These are phyloP conservation scores for Physcia stellaris DNA, from an alignment of 495 filamentous ascomycete genomes.

Conservation along the genomic window DNA sequence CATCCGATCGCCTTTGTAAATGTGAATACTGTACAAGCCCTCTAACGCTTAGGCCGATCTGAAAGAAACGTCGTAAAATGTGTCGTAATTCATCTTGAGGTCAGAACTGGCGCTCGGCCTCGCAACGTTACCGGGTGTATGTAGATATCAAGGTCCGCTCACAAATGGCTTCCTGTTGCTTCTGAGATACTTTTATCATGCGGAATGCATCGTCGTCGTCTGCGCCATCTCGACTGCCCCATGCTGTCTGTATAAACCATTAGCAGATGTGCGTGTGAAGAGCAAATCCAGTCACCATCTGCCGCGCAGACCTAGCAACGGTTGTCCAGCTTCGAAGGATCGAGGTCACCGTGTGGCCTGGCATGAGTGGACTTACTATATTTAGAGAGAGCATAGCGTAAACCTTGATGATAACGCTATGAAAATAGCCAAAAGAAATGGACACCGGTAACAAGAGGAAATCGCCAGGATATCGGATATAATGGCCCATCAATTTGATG, in stretches of 20 bases:
- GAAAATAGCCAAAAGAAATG: constrained; percentile 65
- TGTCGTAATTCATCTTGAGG: too few species aligned
- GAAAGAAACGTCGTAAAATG: too few species aligned
- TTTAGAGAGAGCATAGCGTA: constrained; percentile 58
- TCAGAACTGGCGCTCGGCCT: too few species aligned
- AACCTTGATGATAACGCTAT: constrained; percentile 65
- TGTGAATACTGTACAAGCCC: too few species aligned
- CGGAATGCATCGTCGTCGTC: constrained; percentile 43
- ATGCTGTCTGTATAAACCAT: constrained; percentile 32
- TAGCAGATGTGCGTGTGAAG: too few species aligned
- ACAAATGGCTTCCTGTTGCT: constrained; percentile 10
- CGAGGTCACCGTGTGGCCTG: too few species aligned
- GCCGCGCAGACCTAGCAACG: too few species aligned
- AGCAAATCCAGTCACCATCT: too few species aligned
- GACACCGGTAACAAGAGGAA: constrained; percentile 56
- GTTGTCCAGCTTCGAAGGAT: too few species aligned
- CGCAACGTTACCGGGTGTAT: too few species aligned
- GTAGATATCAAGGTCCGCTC: background rate
- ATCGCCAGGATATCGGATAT: constrained; percentile 55
- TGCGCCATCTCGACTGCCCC: constrained; percentile 45
- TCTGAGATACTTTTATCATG: constrained; percentile 26
- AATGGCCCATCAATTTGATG: constrained; percentile 62
- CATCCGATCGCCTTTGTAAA: too few species aligned
- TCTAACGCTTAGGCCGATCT: too few species aligned
- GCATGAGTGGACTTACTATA: constrained; percentile 53